Percentiles rank a stretch among this genome's conserved stretches.
Conservation (phyloP, 2,329 filamentous ascomycete species). For the Myriosclerotinia duriaeana region DNA sequence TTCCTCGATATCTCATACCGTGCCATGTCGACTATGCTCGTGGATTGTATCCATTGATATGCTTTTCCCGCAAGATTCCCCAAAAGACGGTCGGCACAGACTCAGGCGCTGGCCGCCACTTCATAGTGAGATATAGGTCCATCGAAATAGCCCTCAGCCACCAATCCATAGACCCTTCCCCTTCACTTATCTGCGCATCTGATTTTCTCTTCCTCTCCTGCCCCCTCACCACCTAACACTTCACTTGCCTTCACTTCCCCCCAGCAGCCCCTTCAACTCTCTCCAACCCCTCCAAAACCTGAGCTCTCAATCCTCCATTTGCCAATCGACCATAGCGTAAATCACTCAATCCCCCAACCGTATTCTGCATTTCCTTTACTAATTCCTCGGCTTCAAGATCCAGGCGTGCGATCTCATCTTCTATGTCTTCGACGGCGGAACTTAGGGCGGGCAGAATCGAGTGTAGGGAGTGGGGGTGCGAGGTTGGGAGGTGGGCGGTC, state of each 20-base stretch:
- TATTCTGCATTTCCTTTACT: conserved; percentile 60
- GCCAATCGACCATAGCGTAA: conserved; percentile 75
- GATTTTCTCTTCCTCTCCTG: too few relatives aligned
- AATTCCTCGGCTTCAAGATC: conserved; percentile 63
- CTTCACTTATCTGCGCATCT: neutral
- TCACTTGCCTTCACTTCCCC: neutral
- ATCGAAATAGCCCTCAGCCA: too few relatives aligned
- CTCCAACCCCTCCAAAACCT: conserved; percentile 66
- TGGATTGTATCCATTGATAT: neutral
- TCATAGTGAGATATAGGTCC: neutral
- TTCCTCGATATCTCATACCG: neutral
- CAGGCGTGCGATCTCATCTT: conserved; percentile 65
- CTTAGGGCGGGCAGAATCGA: conserved; percentile 70
- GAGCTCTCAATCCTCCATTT: conserved; percentile 61
- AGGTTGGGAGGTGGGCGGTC: conserved; percentile 45
- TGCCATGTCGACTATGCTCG: neutral
- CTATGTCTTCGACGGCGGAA: conserved; percentile 61
- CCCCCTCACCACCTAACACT: neutral
- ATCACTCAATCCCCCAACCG: conserved; percentile 74
- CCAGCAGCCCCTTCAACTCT: conserved; percentile 50
- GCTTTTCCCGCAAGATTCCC: neutral
- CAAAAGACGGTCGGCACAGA: neutral
- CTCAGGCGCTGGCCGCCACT: neutral
- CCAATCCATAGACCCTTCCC: neutral
- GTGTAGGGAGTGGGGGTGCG: conserved; percentile 58